Base-by-base conservation (phyloP, 768 basidiomycete species). In the Boletellus sp. region DNA sequence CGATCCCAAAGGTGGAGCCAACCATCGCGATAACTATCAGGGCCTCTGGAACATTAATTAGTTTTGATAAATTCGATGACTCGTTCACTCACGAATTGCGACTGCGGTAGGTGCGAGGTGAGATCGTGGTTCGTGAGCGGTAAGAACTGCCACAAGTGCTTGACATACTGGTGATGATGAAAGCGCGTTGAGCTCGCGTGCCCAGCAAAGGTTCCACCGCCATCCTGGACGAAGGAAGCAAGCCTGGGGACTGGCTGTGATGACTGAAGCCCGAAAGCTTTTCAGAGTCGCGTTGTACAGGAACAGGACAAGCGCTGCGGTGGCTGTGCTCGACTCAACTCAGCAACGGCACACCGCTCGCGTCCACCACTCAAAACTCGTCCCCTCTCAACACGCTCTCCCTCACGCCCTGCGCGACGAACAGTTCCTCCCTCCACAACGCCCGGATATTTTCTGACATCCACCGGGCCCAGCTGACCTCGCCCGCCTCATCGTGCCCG, bases 21-120 rank as follows among this genome's bases (percentile, higher is more conserved):
- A 92, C 83, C 83, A 92, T 83, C 10, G 78, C 75, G 42, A 91
- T 72, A 31, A 93, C 87, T 8, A 84, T 74, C 41, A 86, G 69
- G 2, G 85, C 89, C 73, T 92, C 89, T 91, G 63, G 40, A 58
- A 48, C 17, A 24, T 5, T 15, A 16, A 19, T 57, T 24, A 54
- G 35, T 22, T 12, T 35, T 28, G 42, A 51, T 26, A 19, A 40
- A 22, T 26, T n/a, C 16, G 23, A 41, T 22, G 22, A n/a, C n/a
- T 19, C 15, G 53, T 50, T 42, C 35, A 78, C 84, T 75, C 50
- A 87, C 86, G 84, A 58, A 81, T 65, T 52, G 75, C 70, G 48
- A 82, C 83, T 84, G 59, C 17, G 4, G 47, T 31, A n/a, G 35
- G 48, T 11, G 38, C 4, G 15, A 20, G 9, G 26, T 26, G 28